Evolutionary conservation across 2,329 filamentous ascomycete genomes (phyloP).

Genomic region (Colletotrichum limetticola): DNA sequence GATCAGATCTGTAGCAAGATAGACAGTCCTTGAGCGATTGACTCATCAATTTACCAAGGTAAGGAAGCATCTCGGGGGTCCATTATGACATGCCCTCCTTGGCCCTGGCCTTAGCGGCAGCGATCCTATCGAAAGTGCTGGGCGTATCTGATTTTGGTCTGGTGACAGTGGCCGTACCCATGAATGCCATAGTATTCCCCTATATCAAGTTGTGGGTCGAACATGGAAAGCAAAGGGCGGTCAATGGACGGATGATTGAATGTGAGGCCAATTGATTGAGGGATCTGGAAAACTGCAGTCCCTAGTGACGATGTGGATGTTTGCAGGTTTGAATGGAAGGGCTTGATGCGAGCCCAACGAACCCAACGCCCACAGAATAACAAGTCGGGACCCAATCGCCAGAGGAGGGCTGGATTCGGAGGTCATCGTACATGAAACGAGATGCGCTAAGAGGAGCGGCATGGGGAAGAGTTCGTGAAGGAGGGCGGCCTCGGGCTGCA

Average conservation of each 20-base stretch:
- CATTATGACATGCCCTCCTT: slow-evolving; percentile 24
- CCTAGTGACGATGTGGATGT: slow-evolving; percentile 15
- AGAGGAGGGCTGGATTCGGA: slow-evolving; percentile 9
- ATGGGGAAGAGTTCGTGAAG: slow-evolving; percentile 17
- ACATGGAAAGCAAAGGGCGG: slow-evolving; percentile 28
- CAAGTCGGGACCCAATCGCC: slow-evolving; percentile 17
- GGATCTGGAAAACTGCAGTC: slow-evolving; percentile 3
- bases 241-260: slow-evolving; percentile 17
- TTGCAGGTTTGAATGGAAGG: slow-evolving; percentile 15
- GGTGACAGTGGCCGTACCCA: neutral
- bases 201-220: slow-evolving; percentile 8
- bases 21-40: slow-evolving; percentile 10
- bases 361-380: slow-evolving; percentile 24
- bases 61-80: slow-evolving; percentile 7
- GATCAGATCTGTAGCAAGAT: slow-evolving; percentile 15
- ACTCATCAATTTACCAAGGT: slow-evolving; percentile 9
- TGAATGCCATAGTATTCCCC: neutral
- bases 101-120: neutral
- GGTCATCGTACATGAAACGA: slow-evolving; percentile 14
- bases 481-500: slow-evolving; percentile 20
- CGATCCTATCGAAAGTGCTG: slow-evolving; percentile 4
- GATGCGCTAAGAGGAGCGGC: slow-evolving; percentile 8
- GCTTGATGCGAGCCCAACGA: slow-evolving; percentile 28
- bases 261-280: slow-evolving; percentile 9
- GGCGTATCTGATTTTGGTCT: slow-evolving; percentile 5